Evolutionary conservation across 1,284 basidiomycete genomes (phyloP), one percentile per base, ranked within the genome.

Genomic region (Vanrija sp.): DNA sequence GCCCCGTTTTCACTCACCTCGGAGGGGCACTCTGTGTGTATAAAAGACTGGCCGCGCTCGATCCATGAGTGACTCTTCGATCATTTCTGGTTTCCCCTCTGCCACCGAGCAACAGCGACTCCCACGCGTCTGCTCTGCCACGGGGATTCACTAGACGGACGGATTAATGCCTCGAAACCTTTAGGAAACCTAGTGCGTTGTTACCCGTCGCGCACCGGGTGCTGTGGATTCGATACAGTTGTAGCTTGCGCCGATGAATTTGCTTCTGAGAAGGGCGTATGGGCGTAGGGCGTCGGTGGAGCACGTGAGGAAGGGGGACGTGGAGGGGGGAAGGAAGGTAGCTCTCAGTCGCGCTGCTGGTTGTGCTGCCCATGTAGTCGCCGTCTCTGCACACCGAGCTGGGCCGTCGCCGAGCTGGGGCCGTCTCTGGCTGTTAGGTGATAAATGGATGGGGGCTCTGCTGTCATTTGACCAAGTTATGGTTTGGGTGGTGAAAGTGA

Each of bases 141-240:
- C 31, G 51, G 53, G 58, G 46, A 57, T 61, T 63, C 65, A 70
- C 71, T 71, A 73, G 69, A 73, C 71, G 71, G 45, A 71, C 69
- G 71, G 71, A 73, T 70, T 73, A 73, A 66, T 71, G 71, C 59
- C 71, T 73, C 71, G 68, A 66, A 57, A 63, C 60, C 65, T 54
- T 66, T 73, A 73, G 71, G 71, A 73, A 73, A 69, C 71, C 56
- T 54, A 51, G 46, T 45, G 50, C 31, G 24, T 43, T 52, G 50
- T 47, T 12, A 35, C 31, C 18, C 41, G 50, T 57, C 56, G 57
- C 49, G 51, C 55, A 49, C 49, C 25, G 60, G 60, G 69, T 68
- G 69, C 69, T 67, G 55, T 64, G 54, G 58, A 64, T 66, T 68
- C 63, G 70, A 72, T 72, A 72, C 66, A 72, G n/a, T 25, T 62